A percentile compares a stretch with the other conserved stretches of the same genome.
Evolutionary conservation across 768 basidiomycete species (phyloP).

Genomic region (Serendipita vermifera): DNA sequence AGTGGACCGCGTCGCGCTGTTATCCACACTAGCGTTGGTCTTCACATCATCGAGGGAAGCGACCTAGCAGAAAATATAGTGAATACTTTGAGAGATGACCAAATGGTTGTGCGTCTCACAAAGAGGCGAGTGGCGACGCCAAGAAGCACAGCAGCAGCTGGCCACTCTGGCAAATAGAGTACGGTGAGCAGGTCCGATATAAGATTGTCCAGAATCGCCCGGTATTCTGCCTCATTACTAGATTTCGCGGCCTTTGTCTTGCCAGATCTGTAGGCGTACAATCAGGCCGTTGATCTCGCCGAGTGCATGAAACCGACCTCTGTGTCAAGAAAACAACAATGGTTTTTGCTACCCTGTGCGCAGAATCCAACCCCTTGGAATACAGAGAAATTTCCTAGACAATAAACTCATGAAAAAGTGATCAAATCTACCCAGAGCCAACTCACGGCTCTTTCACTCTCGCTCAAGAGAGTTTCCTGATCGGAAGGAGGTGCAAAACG

Average conservation of each 20-base stretch:
- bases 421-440: neutral
- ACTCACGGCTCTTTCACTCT: neutral
- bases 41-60: conserved; percentile 74
- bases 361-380: conserved; percentile 59
- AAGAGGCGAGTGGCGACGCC: conserved; percentile 73
- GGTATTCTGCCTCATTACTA: conserved; percentile 88
- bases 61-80: conserved; percentile 35
- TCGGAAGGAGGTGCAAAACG: conserved; percentile 15
- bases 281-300: neutral
- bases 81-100: neutral
- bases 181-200: conserved; percentile 79
- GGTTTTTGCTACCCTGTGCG: conserved; percentile 71
- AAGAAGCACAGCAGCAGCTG: conserved; percentile 72
- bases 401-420: neutral
- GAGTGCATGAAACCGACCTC: conserved; percentile 26
- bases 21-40: conserved; percentile 47
- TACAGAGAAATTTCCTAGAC: conserved; percentile 59
- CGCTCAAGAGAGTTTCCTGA: neutral
- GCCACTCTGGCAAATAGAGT: conserved; percentile 95
- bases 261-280: conserved; percentile 43
- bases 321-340: conserved; percentile 69
- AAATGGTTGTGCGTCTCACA: conserved; percentile 34
- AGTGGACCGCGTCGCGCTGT: conserved; percentile 74
- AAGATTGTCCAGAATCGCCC: conserved; percentile 81
- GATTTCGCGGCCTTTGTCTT: conserved; percentile 82